Percentiles rank a stretch among this genome's conserved stretches.
Conservation (phyloP, 345 rosid genomes). For the Gossypium bickii region DNA sequence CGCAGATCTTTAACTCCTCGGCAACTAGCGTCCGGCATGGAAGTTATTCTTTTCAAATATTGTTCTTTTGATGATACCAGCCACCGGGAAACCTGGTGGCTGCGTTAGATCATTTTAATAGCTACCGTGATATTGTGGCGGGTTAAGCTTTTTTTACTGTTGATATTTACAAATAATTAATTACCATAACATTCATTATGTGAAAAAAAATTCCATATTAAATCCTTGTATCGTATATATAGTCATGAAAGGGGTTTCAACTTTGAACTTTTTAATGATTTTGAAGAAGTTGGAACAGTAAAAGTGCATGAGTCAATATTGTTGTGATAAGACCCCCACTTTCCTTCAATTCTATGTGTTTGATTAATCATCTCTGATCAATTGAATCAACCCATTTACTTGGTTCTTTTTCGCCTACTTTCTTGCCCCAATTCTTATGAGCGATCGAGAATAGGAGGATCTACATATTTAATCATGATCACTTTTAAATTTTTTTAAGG, state of each 20-base stretch:
- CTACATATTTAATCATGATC: no score
- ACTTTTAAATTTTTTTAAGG: no score
- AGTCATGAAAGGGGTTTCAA: background rate
- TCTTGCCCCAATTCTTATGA: no score
- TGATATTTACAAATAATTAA: no score
- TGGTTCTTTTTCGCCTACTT: no score
- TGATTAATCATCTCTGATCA: no score
- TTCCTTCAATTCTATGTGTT: no score
- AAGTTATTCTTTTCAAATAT: slow-evolving; percentile 17
- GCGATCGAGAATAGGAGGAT: no score
- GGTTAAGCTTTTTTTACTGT: background rate
- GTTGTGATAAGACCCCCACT: background rate
- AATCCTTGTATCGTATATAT: background rate
- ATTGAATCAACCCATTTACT: no score
- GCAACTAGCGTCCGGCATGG: background rate
- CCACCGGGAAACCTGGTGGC: slow-evolving; percentile 37
- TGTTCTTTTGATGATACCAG: background rate
- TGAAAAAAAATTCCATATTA: no score
- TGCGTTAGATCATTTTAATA: slow-evolving; percentile 14
- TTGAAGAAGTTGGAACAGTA: background rate
- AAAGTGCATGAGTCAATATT: background rate
- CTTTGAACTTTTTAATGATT: background rate
- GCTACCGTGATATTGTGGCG: background rate
- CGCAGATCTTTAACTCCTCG: slow-evolving; percentile 20
- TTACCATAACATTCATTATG: no score